Base-by-base conservation (phyloP, 139 green algal species). In the Desmodesmus armatus region DNA sequence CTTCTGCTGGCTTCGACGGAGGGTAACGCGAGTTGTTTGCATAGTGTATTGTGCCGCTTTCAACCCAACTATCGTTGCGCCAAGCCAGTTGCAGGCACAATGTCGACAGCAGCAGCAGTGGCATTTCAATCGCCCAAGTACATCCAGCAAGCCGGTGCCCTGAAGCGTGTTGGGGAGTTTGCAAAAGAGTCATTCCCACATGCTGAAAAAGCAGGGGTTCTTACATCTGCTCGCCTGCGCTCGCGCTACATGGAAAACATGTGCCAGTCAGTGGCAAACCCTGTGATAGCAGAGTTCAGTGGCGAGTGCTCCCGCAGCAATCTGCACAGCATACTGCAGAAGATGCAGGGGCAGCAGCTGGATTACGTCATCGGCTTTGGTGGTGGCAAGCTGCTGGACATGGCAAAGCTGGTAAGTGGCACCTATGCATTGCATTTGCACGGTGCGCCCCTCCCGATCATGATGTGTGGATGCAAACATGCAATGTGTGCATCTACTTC, bases 311-410 rank as follows among this genome's bases (percentile, higher is more conserved):
- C 33, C 39, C 69, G 69, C 39, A 55, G 9, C 69, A 55, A 53
- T 37, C 39, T 78, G 5, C 35, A 78, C 5, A 53, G 29, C 21
- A 13, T 78, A 0, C 5, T 78, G 13, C 0, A 37, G 9, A 37
- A 78, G 33, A 33, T 78, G 3, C 43, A 31, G 25, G 63, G 63
- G 7, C 63, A 72, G 19, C 33, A 25, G 3, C 25, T 78, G 19
- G 69, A 78, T 33, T 78, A 78, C 39, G 15, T 78, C 37, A 55
- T 78, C 27, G 69, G 37, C 37, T 78, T 78, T 78, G 69, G 69
- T 17, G 69, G 69, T 15, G 69, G 69, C 69, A 78, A 78, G 39
- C 69, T 78, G 69, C 39, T 78, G 39, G 69, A 78, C 39, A 31
- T 55, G 39, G 69, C 37, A 9, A 78, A 78, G 39, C 19, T 31